phyloP scores from a whole-genome alignment of 108 stramenopile genomes.

The Aurantiochytrium sp. region DNA sequence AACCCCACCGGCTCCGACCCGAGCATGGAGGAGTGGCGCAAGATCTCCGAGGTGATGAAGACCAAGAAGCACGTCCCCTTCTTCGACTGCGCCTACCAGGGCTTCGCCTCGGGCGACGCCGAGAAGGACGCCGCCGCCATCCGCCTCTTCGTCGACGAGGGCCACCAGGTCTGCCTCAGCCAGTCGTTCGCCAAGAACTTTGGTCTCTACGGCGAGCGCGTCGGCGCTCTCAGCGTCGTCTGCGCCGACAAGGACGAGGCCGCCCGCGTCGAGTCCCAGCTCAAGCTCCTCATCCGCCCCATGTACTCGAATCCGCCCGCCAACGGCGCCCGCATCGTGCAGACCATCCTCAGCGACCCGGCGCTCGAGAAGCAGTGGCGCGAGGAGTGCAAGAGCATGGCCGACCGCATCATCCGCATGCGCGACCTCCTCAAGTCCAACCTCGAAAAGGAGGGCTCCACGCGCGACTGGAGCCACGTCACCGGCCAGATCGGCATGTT shows the following conservation, averaged over 20 bases:
- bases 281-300: slow-evolving; percentile 85
- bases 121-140: slow-evolving; percentile 83
- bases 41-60: slow-evolving; percentile 69
- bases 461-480: slow-evolving; percentile 88
- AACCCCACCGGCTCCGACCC: slow-evolving; percentile 98
- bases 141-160: slow-evolving; percentile 77
- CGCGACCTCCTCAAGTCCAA: slow-evolving; percentile 67
- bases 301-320: slow-evolving; percentile 94
- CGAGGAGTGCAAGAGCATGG: slow-evolving; percentile 84
- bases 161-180: slow-evolving; percentile 77
- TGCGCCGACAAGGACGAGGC: slow-evolving; percentile 71
- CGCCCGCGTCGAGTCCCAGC: slow-evolving; percentile 76
- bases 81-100: slow-evolving; percentile 97
- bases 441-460: slow-evolving; percentile 71
- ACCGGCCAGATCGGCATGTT: slow-evolving; percentile 98
- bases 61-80: slow-evolving; percentile 72
- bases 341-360: slow-evolving; percentile 76
- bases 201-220: slow-evolving; percentile 94
- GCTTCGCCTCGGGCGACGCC: slow-evolving; percentile 93
- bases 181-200: slow-evolving; percentile 99
- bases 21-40: slow-evolving; percentile 77
- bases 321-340: slow-evolving; percentile 87
- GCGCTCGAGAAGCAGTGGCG: slow-evolving; percentile 72
- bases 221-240: slow-evolving; percentile 84
- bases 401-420: slow-evolving; percentile 82